These are phyloP conservation scores for Hevea brasiliensis DNA, from an alignment of 345 rosid species.

Conservation along the genomic window DNA sequence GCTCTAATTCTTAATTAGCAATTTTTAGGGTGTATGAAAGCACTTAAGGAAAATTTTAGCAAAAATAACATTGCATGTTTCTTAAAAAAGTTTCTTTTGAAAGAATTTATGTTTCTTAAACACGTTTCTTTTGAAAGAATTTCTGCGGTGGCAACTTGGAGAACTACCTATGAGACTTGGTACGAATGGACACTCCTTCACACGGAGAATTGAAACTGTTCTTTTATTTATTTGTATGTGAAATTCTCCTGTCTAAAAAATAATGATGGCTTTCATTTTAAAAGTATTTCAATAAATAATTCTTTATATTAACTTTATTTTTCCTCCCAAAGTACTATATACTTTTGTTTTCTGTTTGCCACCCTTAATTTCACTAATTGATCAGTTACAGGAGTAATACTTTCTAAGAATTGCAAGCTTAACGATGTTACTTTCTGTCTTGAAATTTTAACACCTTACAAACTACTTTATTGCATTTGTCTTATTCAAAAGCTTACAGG, in stretches of 20 bases:
- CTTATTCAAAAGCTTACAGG: conserved; percentile 72
- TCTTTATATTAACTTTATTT: background rate
- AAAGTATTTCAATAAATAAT: background rate
- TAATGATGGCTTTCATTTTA: background rate
- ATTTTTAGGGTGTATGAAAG: background rate
- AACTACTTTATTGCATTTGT: conserved; percentile 17
- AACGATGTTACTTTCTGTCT: background rate
- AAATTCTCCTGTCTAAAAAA: background rate
- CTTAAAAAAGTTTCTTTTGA: too few species aligned
- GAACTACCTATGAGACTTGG: background rate
- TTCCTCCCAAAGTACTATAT: background rate
- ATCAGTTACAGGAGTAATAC: background rate
- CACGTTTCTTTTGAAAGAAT: background rate
- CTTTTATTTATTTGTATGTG: background rate
- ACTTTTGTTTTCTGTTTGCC: background rate
- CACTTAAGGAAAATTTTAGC: background rate
- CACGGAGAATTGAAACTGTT: background rate
- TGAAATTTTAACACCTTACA: background rate
- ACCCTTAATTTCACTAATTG: background rate
- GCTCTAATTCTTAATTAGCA: background rate
- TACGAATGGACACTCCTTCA: background rate
- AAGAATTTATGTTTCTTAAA: background rate
- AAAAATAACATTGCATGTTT: too few species aligned
- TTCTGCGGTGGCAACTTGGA: background rate
- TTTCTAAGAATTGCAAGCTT: background rate